Evolutionary conservation across 2,329 filamentous ascomycete genomes (phyloP), one percentile per base, ranked within the genome.

Genomic region (Drechslerella dactyloides): DNA sequence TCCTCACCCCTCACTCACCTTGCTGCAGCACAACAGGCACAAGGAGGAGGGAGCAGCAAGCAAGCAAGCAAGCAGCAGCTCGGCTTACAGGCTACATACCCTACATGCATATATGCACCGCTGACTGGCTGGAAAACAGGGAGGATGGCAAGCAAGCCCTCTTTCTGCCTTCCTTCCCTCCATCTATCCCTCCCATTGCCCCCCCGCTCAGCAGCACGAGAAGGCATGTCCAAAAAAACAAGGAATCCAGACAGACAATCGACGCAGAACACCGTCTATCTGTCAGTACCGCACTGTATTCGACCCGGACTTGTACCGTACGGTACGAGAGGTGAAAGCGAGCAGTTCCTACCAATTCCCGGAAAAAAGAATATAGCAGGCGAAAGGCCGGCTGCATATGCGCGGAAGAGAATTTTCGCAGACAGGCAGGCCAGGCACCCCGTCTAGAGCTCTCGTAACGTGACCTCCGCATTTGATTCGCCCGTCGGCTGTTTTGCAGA

Each of bases 111-210:
- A 65, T 35, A 72, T 72, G 68, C 68, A 72, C 60, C 64, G 68
- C 68, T 72, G 65, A 72, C 68, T 72, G 68, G 68, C 68, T 42
- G 65, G 58, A 65, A 56, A 61, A 61, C 68, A 72, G 60, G 68
- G 68, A 53, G 44, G 52, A 60, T 42, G 48, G 21, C 66, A 63
- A 57, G 60, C 66, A 72, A 44, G 40, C 7, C 44, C 17, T 72
- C 33, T 56, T 54, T 59, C 44, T 40, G 33, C 42, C 35, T 51
- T 51, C 40, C 37, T 50, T 54, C 35, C 66, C 66, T 59, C 59
- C 54, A 59, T 56, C n/a, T 50, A 13, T 15, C 13, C 37, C 37
- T 42, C 37, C 8, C 15, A 8, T n/a, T n/a, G n/a, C 40, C 40
- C 40, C 7, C n/a, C 15, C 40, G 40, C 40, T 44, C 40, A n/a